Evolutionary conservation across 1,284 basidiomycete genomes (phyloP).

Genomic region (Ganoderma lingzhi): DNA sequence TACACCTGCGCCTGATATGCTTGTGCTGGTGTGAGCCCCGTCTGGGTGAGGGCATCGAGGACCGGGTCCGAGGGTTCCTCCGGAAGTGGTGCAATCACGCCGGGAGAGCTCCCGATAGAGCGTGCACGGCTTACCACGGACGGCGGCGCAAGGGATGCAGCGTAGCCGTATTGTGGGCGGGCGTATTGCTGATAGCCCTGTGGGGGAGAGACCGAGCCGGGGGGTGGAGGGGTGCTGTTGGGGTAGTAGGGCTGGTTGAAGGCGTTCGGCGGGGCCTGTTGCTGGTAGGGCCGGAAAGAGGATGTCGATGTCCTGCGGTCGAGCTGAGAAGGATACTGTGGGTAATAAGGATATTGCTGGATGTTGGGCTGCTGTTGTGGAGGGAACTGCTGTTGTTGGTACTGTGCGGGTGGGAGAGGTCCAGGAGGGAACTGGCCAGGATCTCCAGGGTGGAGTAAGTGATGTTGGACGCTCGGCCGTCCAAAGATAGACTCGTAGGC

Average conservation of each 20-base stretch:
- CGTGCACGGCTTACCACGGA: constrained; percentile 52
- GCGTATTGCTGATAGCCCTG: constrained; percentile 38
- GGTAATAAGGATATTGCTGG: constrained; percentile 43
- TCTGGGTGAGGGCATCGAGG: constrained; percentile 54
- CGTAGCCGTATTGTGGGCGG: constrained; percentile 36
- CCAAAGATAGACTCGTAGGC: constrained; percentile 89
- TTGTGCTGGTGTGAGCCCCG: constrained; percentile 77
- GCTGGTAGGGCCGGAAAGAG: constrained; percentile 38
- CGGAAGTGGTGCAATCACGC: constrained; percentile 56
- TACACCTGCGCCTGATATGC: constrained; percentile 82
- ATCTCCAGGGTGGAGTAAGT: constrained; percentile 46
- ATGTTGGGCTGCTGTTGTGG: constrained; percentile 43
- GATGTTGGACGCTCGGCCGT: constrained; percentile 67
- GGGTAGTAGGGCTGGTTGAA: constrained; percentile 38
- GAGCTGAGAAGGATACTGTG: constrained; percentile 38
- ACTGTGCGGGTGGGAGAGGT: constrained; percentile 38
- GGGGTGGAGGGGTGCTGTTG: constrained; percentile 14
- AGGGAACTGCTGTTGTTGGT: constrained; percentile 36
- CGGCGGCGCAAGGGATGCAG: constrained; percentile 49
- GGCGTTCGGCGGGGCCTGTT: constrained; percentile 30
- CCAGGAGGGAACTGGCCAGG: constrained; percentile 25
- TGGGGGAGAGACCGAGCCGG: constrained; percentile 13
- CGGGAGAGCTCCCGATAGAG: constrained; percentile 59
- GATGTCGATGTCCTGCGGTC: constrained; percentile 40
- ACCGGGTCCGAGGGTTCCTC: constrained; percentile 63